phyloP scores from a whole-genome alignment of 1,139 yeast genomes.

The Petasospora fabianii region DNA sequence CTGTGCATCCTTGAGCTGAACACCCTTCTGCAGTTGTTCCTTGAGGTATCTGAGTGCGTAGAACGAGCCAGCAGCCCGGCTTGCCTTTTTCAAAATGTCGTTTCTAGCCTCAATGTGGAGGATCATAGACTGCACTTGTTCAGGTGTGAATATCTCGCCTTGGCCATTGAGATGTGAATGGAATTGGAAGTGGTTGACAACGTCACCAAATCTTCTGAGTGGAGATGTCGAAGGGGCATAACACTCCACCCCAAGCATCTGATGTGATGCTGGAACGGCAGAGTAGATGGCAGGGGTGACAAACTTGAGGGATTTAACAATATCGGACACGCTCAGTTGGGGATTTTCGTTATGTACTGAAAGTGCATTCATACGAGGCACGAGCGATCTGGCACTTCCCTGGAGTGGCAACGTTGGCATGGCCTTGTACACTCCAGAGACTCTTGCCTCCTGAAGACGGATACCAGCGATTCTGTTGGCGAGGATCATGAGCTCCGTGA shows the following conservation, averaged over 20 bases:
- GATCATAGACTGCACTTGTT: conserved; percentile 26
- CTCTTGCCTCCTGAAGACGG: conserved; percentile 37
- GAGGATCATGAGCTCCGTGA: conserved; percentile 77
- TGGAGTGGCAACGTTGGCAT: conserved; percentile 38
- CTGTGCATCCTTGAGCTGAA: conserved; percentile 8
- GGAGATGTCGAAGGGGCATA: conserved; percentile 90
- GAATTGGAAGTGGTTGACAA: conserved; percentile 73
- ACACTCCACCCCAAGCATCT: conserved; percentile 56
- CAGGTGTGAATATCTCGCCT: conserved; percentile 24
- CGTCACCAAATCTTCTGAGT: conserved; percentile 78
- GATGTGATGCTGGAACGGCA: conserved; percentile 45
- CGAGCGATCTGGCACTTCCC: conserved; percentile 27
- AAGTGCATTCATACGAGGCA: conserved; percentile 27
- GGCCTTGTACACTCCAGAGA: conserved; percentile 59
- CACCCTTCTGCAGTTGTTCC: conserved; percentile 14
- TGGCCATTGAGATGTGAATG: conserved; percentile 30
- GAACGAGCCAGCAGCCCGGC: conserved; percentile 34
- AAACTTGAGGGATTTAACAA: conserved; percentile 39
- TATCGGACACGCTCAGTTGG: conserved; percentile 30
- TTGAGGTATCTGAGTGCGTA: conserved; percentile 40
- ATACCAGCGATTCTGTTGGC: conserved; percentile 65
- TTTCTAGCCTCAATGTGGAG: conserved; percentile 35
- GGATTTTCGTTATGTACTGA: conserved; percentile 24
- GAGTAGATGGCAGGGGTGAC: conserved; percentile 41
- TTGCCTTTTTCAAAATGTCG: conserved; percentile 30